Evolutionary conservation across 768 basidiomycete genomes (phyloP).

Genomic region (Rhodotorula graminis): DNA sequence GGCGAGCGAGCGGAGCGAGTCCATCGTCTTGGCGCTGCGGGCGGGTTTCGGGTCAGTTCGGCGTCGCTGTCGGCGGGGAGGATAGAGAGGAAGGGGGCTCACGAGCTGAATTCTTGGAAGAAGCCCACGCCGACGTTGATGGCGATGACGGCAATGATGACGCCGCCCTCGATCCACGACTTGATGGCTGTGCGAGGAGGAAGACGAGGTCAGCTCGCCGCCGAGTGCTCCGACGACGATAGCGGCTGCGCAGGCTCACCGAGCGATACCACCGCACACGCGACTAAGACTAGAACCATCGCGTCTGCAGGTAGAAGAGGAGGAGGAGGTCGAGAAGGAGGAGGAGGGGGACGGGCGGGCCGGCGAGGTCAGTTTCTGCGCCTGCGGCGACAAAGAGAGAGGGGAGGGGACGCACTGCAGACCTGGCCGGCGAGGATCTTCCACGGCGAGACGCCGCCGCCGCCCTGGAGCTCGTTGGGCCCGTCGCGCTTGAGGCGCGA

Average conservation of each 20-base stretch:
- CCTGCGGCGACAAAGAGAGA: background rate
- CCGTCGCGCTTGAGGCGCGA: slow-evolving; percentile 23
- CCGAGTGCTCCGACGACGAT: no score
- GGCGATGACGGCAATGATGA: slow-evolving; percentile 48
- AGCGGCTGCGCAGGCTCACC: slow-evolving; percentile 36
- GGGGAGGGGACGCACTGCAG: slow-evolving; percentile 44
- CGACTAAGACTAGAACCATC: slow-evolving; percentile 42
- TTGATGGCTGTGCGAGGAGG: slow-evolving; percentile 46
- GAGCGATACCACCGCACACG: no score
- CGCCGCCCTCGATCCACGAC: slow-evolving; percentile 56
- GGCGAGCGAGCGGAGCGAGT: slow-evolving; percentile 53
- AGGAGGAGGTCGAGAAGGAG: background rate
- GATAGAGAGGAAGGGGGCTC: no score
- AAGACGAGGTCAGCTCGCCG: no score
- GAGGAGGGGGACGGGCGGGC: no score
- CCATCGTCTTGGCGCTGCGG: slow-evolving; percentile 56
- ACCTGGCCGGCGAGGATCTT: slow-evolving; percentile 45
- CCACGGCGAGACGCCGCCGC: slow-evolving; percentile 38
- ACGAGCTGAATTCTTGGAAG: slow-evolving; percentile 50
- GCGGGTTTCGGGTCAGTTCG: no score
- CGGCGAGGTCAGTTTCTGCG: background rate
- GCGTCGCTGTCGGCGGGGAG: no score
- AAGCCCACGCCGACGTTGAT: slow-evolving; percentile 53
- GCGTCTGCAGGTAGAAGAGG: background rate
- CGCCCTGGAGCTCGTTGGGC: slow-evolving; percentile 27